Conservation (phyloP, 129 eudicot species). For the Centella asiatica region DNA sequence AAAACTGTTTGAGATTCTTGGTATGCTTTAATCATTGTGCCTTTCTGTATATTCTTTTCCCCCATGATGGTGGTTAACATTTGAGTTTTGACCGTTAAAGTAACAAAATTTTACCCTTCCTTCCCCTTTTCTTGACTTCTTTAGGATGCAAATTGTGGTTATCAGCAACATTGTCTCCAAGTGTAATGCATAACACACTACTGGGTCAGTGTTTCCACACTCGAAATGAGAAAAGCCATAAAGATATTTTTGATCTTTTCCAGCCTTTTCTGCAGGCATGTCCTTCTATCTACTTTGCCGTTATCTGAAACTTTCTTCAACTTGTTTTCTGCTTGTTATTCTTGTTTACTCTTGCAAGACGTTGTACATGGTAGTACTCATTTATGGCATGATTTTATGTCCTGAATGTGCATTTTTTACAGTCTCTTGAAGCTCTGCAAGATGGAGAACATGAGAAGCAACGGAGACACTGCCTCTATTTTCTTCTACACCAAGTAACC, state of each 20-base stretch:
- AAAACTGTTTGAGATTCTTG: constrained; percentile 82
- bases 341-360: not conserved
- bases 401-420: constrained; percentile 13
- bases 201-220: constrained; percentile 97
- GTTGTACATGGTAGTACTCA: constrained; percentile 3
- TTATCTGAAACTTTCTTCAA: constrained; percentile 12
- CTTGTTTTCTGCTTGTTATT: constrained; percentile 5
- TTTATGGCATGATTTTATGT: constrained; percentile 9
- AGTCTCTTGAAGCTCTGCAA: constrained; percentile 98
- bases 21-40: constrained; percentile 29
- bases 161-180: constrained; percentile 74
- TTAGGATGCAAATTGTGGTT: constrained; percentile 95
- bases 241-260: constrained; percentile 95
- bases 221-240: constrained; percentile 87
- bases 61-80: not conserved
- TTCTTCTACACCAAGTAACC: constrained; percentile 95
- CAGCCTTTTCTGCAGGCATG: constrained; percentile 80
- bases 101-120: not conserved
- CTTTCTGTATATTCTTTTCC: not conserved
- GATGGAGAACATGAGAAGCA: constrained; percentile 95
- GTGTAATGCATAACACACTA: constrained; percentile 86
- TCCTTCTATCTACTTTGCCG: constrained; percentile 11
- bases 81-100: constrained; percentile 2
- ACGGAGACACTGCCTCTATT: constrained; percentile 68
- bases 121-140: constrained; percentile 5